A percentile compares a stretch with the other conserved stretches of the same genome.
Conservation (phyloP, 164 flowering plant genomes). For the Sextonia rubra region DNA sequence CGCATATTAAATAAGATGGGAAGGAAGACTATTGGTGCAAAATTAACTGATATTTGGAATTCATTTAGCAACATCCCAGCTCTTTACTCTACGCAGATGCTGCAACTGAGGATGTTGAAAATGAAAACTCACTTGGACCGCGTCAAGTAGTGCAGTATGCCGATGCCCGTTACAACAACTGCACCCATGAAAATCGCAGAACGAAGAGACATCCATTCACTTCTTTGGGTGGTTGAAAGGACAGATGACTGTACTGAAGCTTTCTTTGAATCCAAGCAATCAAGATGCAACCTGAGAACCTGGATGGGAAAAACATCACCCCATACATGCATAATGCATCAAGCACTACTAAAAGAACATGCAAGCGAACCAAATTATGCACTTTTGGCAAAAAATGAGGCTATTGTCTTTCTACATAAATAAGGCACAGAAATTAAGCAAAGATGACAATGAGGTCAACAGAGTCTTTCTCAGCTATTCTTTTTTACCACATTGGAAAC, state of each 20-base stretch:
- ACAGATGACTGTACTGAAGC: conserved; percentile 14
- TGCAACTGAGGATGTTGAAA: not conserved
- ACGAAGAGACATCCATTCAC: conserved; percentile 23
- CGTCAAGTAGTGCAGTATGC: conserved; percentile 64
- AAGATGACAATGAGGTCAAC: no score
- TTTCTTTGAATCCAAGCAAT: conserved; percentile 36
- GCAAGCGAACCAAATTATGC: not conserved
- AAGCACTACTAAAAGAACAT: no score
- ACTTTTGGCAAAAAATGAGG: not conserved
- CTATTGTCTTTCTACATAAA: no score
- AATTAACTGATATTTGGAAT: not conserved
- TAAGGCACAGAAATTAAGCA: not conserved
- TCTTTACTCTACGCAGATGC: not conserved
- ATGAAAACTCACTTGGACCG: conserved; percentile 36
- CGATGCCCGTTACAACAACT: conserved; percentile 46
- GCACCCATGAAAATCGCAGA: conserved; percentile 60
- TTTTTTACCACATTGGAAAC: not conserved
- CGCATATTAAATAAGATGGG: not conserved
- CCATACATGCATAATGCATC: not conserved
- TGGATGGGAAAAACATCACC: conserved; percentile 19
- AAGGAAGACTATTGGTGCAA: not conserved
- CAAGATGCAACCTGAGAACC: conserved; percentile 80
- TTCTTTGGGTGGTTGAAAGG: conserved; percentile 20
- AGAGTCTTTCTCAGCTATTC: no score
- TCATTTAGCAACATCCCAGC: not conserved